Evolutionary conservation across 192 early-diverging fungal species (phyloP).

Genomic region (Pilaira anomala): DNA sequence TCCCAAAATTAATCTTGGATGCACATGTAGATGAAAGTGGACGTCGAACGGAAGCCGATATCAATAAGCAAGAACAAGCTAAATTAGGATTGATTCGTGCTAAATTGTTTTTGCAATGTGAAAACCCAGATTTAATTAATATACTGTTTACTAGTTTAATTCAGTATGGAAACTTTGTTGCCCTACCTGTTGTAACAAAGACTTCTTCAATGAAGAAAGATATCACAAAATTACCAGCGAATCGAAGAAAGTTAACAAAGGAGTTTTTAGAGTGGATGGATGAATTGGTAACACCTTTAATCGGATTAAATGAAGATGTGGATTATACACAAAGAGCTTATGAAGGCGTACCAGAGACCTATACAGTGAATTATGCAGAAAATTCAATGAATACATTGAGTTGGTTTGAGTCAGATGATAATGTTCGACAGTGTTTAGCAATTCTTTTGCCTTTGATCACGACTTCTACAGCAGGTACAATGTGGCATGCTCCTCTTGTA

Average conservation of each 20-base stretch:
- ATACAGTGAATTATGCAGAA: slow-evolving; percentile 10
- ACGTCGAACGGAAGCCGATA: slow-evolving; percentile 13
- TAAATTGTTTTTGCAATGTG: slow-evolving; percentile 10
- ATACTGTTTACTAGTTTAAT: slow-evolving; percentile 10
- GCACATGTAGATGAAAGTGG: slow-evolving; percentile 9
- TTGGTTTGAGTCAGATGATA: slow-evolving; percentile 38
- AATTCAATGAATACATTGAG: too few relatives aligned
- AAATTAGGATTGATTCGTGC: slow-evolving; percentile 8
- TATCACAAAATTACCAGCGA: slow-evolving; percentile 2
- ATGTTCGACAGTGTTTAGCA: slow-evolving; percentile 29
- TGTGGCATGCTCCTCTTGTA: slow-evolving; percentile 24
- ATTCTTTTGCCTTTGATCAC: slow-evolving; percentile 25
- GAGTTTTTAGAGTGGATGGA: slow-evolving; percentile 33
- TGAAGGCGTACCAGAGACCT: slow-evolving; percentile 3
- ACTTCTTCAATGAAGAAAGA: slow-evolving; percentile 8
- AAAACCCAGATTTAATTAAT: slow-evolving; percentile 16
- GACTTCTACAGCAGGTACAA: slow-evolving; percentile 16
- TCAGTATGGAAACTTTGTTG: neutral
- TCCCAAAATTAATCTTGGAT: slow-evolving; percentile 19
- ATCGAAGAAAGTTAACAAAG: slow-evolving; percentile 19
- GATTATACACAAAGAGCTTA: neutral
- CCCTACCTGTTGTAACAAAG: neutral
- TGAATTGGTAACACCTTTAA: slow-evolving; percentile 23
- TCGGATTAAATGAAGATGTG: slow-evolving; percentile 18
- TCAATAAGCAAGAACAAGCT: neutral